phyloP scores from a whole-genome alignment of 2,329 filamentous ascomycete genomes.

The Xylaria digitata region DNA sequence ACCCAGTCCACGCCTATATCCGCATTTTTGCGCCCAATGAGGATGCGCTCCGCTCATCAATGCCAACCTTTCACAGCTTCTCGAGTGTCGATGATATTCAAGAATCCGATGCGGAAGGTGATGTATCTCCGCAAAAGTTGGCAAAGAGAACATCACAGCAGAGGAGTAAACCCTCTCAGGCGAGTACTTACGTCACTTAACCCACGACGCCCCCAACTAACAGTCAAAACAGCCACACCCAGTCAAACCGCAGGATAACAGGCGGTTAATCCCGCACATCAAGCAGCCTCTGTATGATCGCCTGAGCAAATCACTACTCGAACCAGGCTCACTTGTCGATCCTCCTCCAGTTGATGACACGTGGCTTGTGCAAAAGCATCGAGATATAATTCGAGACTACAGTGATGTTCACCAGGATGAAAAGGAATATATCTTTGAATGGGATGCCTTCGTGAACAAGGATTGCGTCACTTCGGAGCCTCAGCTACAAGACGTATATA shows the following conservation, averaged over 20 bases:
- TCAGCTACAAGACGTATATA: conserved; percentile 64
- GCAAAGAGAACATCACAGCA: conserved; percentile 38
- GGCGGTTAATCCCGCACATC: conserved; percentile 60
- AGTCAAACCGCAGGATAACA: conserved; percentile 47
- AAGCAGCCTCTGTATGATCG: conserved; percentile 67
- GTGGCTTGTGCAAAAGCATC: conserved; percentile 70
- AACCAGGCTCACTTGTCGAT: conserved; percentile 60
- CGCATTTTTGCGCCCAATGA: conserved; percentile 46
- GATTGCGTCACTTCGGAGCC: conserved; percentile 63
- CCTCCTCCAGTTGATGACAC: conserved; percentile 59
- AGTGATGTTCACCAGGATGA: conserved; percentile 65
- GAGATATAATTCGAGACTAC: conserved; percentile 67
- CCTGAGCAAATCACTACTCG: conserved; percentile 64
- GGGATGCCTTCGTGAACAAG: conserved; percentile 66
- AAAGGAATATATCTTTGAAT: conserved; percentile 69
- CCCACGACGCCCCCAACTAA: conserved; percentile 27
- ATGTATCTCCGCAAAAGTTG: conserved; percentile 42
- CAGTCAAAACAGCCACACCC: conserved; percentile 35
- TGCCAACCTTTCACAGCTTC: conserved; percentile 39
- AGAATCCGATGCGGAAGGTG: conserved; percentile 45
- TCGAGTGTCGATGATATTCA: conserved; percentile 42
- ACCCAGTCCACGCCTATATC: conserved; percentile 44
- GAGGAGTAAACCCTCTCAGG: conserved; percentile 37
- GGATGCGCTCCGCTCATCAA: conserved; percentile 42
- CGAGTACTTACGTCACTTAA: conserved; percentile 30